Conservation (phyloP, 2,329 filamentous ascomycete genomes). For the Pseudogymnoascus pannorum region DNA sequence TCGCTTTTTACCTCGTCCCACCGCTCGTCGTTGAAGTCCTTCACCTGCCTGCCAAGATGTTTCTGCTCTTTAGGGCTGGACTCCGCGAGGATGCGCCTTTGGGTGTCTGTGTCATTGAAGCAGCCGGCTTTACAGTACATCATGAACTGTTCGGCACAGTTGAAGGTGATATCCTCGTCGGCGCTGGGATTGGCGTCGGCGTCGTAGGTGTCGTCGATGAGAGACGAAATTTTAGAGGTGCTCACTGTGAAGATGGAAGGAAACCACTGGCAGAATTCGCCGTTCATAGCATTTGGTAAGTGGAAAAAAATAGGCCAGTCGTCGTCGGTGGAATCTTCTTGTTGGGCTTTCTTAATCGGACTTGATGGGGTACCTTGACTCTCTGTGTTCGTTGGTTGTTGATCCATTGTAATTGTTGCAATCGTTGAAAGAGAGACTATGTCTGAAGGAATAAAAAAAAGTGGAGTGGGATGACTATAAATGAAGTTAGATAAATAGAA, state of each 20-base stretch:
- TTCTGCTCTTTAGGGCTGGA: slow-evolving; percentile 27
- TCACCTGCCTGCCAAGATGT: slow-evolving; percentile 22
- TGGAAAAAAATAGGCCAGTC: slow-evolving; percentile 26
- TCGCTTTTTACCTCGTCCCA: slow-evolving; percentile 20
- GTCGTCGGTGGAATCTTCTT: background rate
- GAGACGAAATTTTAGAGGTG: slow-evolving; percentile 23
- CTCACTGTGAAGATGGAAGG: slow-evolving; percentile 25
- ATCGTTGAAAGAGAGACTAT: background rate
- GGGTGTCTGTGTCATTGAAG: slow-evolving; percentile 27
- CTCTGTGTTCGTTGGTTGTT: background rate
- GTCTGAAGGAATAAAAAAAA: background rate
- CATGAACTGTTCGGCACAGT: slow-evolving; percentile 36
- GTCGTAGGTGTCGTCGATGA: slow-evolving; percentile 23
- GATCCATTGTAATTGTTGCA: background rate
- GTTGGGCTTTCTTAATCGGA: background rate
- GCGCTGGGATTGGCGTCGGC: slow-evolving; percentile 11
- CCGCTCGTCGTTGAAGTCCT: slow-evolving; percentile 24
- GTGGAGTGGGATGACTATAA: background rate
- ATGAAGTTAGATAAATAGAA: background rate
- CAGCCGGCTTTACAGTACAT: slow-evolving; percentile 36
- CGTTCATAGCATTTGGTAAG: slow-evolving; percentile 25
- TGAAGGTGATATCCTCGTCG: slow-evolving; percentile 23
- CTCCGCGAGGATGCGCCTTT: slow-evolving; percentile 23
- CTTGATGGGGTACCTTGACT: background rate
- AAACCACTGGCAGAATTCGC: slow-evolving; percentile 34